Evolutionary conservation across 2,329 filamentous ascomycete species (phyloP), one percentile per base, ranked within the genome.

Genomic region (Apiospora koreana): DNA sequence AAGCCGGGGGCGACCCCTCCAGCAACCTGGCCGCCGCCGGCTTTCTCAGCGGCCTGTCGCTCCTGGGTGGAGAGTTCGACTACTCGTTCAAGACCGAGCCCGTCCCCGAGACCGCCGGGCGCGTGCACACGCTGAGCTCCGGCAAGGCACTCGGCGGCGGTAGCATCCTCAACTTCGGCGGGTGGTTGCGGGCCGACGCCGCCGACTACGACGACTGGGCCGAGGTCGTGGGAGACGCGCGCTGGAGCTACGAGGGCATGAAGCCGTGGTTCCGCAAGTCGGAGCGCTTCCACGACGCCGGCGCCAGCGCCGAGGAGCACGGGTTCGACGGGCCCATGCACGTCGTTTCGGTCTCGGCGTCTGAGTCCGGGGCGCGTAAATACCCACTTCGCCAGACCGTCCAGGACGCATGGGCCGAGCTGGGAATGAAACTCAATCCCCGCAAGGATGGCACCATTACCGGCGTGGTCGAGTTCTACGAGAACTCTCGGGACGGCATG

Each of bases 241-340:
- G 74, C 1, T 89, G 86, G 80, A 81, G 80, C 71, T 86, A 84
- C 69, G 76, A 84, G 5, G 80, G 80, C 10, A 79, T 87, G 38
- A 77, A 84, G 21, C 83, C 83, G 2, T 88, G 84, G 76, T 81
- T 86, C 68, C 77, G 77, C 48, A 84, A 82, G 70, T 73, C 79
- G 0, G 84, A 85, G 70, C 71, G 70, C 10, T 74, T 75, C 21
- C 77, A 28, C 0, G 76, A 23, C 9, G 46, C 46, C 4, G n/a
- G 9, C 12, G 5, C 46, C 8, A n/a, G 5, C 10, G 23, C 9
- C 9, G 46, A 81, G 10, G 80, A 83, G 25, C 79, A 83, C 68
- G 81, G 80, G 2, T 73, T 82, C 38, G 80, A 82, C 25, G 80
- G 80, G 0, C 25, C 74, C n/a, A 25, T 50, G n/a, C 46, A 50